Evolutionary conservation across 2,329 filamentous ascomycete species (phyloP), one percentile per base, ranked within the genome.

Genomic region (Aspergillus sp.): DNA sequence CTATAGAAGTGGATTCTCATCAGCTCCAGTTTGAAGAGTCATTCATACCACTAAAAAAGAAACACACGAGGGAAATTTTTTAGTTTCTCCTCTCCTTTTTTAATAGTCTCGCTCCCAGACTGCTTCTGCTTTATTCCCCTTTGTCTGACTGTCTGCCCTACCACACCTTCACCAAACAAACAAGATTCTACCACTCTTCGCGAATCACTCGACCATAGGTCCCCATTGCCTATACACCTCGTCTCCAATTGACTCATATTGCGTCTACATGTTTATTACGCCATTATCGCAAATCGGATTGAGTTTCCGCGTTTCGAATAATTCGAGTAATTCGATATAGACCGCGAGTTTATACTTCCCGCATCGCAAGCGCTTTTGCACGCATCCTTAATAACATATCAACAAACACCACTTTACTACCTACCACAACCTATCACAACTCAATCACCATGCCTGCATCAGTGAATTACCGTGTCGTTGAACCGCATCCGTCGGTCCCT

Each of bases 401-500:
- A 47, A 56, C 23, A 13, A 15, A 36, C 32, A 36, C 44, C 38
- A 19, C 32, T 49, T 8, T 27, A 8, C 42, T 56, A 56, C 32
- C 36, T 23, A 27, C 44, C 54, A 57, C 57, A 66, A 15, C 53
- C 41, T 54, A 60, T n/a, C 62, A 54, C 60, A 47, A 13, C 11
- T 44, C 41, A 6, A 61, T 58, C 54, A 63, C 54, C 60, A 76
- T 73, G 73, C 70, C 77, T 48, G 61, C 70, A 54, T 69, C 73
- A 47, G 58, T 65, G 61, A 73, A 77, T 68, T 86, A 84, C 79
- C 80, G 79, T 69, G 81, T 88, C 71, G 80, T 83, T 73, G 85
- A 88, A 71, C 85, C 86, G 64, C 85, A 88, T 75, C 86, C 85
- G 19, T 83, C 84, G 57, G 79, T 85, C 67, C 79, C 81, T 58